phyloP scores from a whole-genome alignment of 345 rosid genomes.

The Moricandia arvensis region DNA sequence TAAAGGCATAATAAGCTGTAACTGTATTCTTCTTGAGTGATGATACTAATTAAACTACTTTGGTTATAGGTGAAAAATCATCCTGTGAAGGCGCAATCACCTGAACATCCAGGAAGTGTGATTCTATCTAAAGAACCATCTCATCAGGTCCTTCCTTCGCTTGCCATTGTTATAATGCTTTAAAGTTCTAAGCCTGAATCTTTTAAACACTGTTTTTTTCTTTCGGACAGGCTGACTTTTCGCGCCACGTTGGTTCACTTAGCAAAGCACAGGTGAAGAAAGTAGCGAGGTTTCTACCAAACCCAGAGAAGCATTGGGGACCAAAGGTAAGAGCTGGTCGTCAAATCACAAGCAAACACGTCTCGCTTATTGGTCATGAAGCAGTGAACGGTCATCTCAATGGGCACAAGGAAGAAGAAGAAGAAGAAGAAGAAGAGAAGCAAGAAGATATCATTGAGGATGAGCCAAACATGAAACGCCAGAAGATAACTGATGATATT shows the following conservation, averaged over 20 bases:
- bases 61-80: slow-evolving; percentile 75
- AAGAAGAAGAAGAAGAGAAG: slow-evolving; percentile 30
- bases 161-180: background rate
- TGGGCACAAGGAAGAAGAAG: slow-evolving; percentile 37
- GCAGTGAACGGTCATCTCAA: slow-evolving; percentile 76
- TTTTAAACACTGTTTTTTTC: background rate
- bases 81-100: slow-evolving; percentile 82
- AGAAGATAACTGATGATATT: slow-evolving; percentile 27
- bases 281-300: slow-evolving; percentile 86
- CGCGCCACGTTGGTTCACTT: slow-evolving; percentile 80
- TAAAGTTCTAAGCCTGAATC: background rate
- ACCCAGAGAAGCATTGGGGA: slow-evolving; percentile 99
- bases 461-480: slow-evolving; percentile 35
- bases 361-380: slow-evolving; percentile 88
- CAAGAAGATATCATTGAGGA: slow-evolving; percentile 22
- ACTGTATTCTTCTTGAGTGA: background rate
- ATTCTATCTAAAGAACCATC: slow-evolving; percentile 86
- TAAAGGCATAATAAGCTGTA: slow-evolving; percentile 17
- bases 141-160: slow-evolving; percentile 53
- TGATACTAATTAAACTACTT: background rate
- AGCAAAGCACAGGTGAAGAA: slow-evolving; percentile 98
- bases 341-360: slow-evolving; percentile 87
- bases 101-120: slow-evolving; percentile 85
- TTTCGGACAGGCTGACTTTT: slow-evolving; percentile 74
- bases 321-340: slow-evolving; percentile 98